Evolutionary conservation across 1,284 basidiomycete genomes (phyloP), one percentile per base, ranked within the genome.

Genomic region (Rhodotorula sp.): DNA sequence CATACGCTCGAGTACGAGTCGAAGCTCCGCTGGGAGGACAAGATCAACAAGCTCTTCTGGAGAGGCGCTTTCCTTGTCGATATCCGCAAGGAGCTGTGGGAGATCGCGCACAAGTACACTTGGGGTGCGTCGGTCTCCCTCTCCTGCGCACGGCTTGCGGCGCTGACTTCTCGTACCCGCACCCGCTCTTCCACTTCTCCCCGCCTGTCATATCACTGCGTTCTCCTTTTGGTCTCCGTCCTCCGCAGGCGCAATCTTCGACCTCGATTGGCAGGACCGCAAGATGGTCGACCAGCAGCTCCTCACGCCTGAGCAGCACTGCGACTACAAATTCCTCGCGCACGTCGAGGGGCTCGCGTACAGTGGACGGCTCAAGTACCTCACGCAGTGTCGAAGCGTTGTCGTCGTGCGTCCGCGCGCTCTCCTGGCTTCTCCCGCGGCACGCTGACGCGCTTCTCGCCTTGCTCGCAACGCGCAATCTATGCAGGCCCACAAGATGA

Each of bases 321-420:
- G 82, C 69, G 73, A 79, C 32, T 82, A 81, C 71, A 78, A 77
- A 63, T 83, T 77, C 71, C 71, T 82, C 46, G 80, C 77, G 4
- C 82, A 83, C 65, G 80, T 80, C 10, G 82, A 82, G 72, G 82
- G 82, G 21, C 79, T 72, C 61, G 80, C 81, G 1, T 81, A 82
- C 70, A 79, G 77, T 36, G 81, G 81, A 2, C 70, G 81, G 5
- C 73, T 82, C 36, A 82, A 82, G 78, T 82, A 82, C 69, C 76
- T 83, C 46, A 81, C 80, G 44, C 79, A 80, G 69, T 83, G 82
- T 67, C 77, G 79, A 19, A 82, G 81, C 22, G 81, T 82, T 56
- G 72, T 81, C 32, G 76, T 83, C 27, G 71, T 64, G 36, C 37
- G 51, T 73, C 29, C 75, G 78, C 19, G 10, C 29, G 32, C n/a